A percentile compares a stretch with the other conserved stretches of the same genome.
phyloP scores from a whole-genome alignment of 306 rosid genomes.

The Purshia tridentata region DNA sequence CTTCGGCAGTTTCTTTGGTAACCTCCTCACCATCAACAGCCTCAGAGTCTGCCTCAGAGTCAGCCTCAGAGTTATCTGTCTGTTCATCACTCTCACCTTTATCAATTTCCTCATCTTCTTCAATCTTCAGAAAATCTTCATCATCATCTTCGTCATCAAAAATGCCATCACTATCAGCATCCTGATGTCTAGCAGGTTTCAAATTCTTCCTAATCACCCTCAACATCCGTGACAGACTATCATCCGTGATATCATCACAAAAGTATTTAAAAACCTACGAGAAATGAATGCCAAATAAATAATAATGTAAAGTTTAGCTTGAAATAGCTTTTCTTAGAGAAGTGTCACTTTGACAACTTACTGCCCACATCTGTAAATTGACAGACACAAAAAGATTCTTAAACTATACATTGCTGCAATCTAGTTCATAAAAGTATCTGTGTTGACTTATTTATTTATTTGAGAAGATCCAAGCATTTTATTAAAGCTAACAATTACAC shows the following conservation, averaged over 20 bases:
- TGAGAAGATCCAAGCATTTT: no score
- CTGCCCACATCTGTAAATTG: not conserved
- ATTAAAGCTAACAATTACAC: no score
- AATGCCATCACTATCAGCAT: conserved; percentile 50
- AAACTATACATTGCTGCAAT: not conserved
- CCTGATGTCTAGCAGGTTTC: conserved; percentile 81
- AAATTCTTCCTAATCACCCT: conserved; percentile 71
- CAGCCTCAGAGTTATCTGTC: conserved; percentile 50
- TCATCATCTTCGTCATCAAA: conserved; percentile 47
- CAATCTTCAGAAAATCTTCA: conserved; percentile 62
- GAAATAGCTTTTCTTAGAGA: not conserved
- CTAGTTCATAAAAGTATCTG: not conserved
- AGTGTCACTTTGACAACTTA: not conserved
- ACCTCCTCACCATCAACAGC: conserved; percentile 58
- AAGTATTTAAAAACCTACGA: conserved; percentile 81
- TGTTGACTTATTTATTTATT: not conserved
- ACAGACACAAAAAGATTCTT: not conserved
- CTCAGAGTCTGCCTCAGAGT: conserved; percentile 68
- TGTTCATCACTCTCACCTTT: conserved; percentile 82
- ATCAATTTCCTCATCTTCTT: conserved; percentile 77
- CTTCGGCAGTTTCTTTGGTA: conserved; percentile 44
- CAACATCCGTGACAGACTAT: conserved; percentile 77
- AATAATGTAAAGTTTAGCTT: not conserved
- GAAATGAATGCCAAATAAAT: conserved; percentile 23
- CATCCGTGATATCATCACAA: conserved; percentile 64